These are phyloP conservation scores for Penicillium sp. DNA, from an alignment of 2,329 filamentous ascomycete species.

Conservation along the genomic window DNA sequence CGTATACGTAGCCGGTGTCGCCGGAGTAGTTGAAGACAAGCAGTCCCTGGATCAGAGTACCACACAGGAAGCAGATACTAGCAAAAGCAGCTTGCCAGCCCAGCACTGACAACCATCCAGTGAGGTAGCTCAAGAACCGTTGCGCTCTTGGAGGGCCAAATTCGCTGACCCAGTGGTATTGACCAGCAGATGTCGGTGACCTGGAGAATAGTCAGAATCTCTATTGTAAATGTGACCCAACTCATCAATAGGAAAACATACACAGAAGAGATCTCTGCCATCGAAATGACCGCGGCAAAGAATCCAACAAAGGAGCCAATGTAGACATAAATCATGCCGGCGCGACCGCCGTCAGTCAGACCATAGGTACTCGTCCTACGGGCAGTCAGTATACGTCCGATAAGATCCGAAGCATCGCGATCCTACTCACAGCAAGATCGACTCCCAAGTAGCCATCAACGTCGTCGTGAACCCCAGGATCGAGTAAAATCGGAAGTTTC, in stretches of 20 bases:
- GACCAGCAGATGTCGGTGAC: constrained; percentile 40
- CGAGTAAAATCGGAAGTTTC: constrained; percentile 42
- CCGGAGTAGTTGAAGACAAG: constrained; percentile 34
- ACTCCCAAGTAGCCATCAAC: constrained; percentile 44
- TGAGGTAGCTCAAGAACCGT: constrained; percentile 38
- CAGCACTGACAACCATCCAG: constrained; percentile 41
- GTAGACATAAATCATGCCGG: constrained; percentile 41
- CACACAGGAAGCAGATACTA: constrained; percentile 34
- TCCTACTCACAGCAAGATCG: constrained; percentile 36
- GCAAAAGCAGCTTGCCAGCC: constrained; percentile 41
- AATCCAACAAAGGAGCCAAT: constrained; percentile 38
- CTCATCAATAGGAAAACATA: constrained; percentile 9
- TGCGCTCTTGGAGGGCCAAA: constrained; percentile 36
- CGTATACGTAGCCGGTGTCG: constrained; percentile 20
- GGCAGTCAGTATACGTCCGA: not conserved
- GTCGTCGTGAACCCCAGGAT: constrained; percentile 43
- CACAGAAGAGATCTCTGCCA: constrained; percentile 45
- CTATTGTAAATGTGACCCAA: not conserved
- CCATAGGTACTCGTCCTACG: constrained; percentile 29
- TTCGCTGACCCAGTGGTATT: constrained; percentile 45
- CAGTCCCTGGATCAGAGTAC: constrained; percentile 37
- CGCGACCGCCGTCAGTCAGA: constrained; percentile 34
- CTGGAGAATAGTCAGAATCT: constrained; percentile 15
- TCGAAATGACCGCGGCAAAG: constrained; percentile 37
- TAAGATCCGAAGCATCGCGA: not conserved